Conservation (phyloP, 2,329 filamentous ascomycete genomes). For the Geosmithia morbida region DNA sequence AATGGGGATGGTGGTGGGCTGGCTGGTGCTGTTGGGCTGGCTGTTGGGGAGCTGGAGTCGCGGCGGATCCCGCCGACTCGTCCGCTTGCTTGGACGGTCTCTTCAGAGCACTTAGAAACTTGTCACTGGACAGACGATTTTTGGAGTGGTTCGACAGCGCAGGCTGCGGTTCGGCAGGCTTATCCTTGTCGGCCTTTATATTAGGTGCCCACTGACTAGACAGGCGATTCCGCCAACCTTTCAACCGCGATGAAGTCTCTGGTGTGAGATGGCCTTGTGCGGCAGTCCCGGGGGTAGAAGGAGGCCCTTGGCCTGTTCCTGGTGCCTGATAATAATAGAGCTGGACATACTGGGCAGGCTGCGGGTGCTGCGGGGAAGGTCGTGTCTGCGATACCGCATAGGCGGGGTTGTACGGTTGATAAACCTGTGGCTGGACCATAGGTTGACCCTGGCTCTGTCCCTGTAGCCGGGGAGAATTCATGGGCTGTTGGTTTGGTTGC, state of each 20-base stretch:
- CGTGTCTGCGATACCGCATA: neutral
- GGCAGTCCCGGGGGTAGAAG: no score
- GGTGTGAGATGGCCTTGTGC: neutral
- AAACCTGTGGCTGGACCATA: neutral
- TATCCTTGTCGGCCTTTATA: neutral
- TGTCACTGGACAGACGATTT: constrained; percentile 7
- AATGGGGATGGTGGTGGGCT: constrained; percentile 1
- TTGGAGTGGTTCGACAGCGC: neutral
- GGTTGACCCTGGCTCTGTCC: no score
- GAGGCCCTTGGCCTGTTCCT: no score
- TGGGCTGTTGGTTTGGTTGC: neutral
- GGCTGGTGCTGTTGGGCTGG: constrained; percentile 1
- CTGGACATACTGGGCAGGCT: neutral
- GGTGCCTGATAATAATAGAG: neutral
- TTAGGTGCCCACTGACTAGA: neutral
- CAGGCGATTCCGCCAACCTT: neutral
- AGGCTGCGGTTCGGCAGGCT: neutral
- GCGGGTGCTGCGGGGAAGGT: neutral
- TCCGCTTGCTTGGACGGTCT: constrained; percentile 12
- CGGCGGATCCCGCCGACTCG: neutral
- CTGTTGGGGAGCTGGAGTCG: neutral
- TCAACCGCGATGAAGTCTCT: neutral
- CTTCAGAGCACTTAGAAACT: constrained; percentile 17
- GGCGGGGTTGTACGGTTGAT: neutral
- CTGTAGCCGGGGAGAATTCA: no score